Percentiles rank a stretch among this genome's conserved stretches.
These are phyloP conservation scores for Fonsecaea multimorphosa DNA, from an alignment of 2,329 filamentous ascomycete species.

Conservation along the genomic window DNA sequence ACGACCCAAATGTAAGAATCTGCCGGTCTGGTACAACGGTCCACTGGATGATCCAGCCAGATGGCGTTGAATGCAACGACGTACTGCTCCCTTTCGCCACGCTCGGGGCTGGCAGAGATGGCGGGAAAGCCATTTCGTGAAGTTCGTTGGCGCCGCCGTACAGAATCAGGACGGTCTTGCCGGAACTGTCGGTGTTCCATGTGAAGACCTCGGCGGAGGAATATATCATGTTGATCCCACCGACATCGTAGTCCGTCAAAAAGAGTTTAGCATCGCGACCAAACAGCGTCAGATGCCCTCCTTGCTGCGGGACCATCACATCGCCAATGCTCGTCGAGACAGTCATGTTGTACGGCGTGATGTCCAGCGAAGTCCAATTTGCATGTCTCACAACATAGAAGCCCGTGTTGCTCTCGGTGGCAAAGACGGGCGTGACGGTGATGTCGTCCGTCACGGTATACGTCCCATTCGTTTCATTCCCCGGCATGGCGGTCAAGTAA, in stretches of 20 bases:
- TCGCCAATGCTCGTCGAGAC: neutral
- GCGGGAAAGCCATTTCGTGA: neutral
- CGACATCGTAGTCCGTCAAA: neutral
- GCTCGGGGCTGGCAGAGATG: neutral
- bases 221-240: neutral
- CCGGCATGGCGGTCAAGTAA: neutral
- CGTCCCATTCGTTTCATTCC: neutral
- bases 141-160: neutral
- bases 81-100: neutral
- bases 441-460: neutral
- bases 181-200: neutral
- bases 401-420: neutral
- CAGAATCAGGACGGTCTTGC: neutral
- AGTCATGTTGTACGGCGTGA: neutral
- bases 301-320: neutral
- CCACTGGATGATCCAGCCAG: neutral
- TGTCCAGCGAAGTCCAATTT: neutral
- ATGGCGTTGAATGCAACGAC: neutral
- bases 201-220: neutral
- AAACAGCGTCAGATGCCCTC: neutral
- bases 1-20: neutral
- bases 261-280: neutral
- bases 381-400: neutral
- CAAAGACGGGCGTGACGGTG: neutral
- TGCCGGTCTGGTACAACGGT: neutral